Conservation (phyloP, 208 protist species). For the Leishmania martiniquensis region DNA sequence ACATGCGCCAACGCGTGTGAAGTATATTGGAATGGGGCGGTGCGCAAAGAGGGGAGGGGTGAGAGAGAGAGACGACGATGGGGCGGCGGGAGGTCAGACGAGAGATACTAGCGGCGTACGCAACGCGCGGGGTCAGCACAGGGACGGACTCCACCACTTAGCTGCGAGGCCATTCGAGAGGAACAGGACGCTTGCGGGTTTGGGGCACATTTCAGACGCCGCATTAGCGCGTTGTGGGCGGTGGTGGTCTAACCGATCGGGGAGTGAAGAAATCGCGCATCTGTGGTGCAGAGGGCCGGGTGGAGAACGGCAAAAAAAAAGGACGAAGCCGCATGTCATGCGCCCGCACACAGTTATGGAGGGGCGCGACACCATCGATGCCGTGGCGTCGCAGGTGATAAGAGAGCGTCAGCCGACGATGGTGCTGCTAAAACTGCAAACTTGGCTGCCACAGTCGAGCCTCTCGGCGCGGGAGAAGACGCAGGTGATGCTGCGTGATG, state of each 20-base stretch:
- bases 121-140: neutral
- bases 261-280: neutral
- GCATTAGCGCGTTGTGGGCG: neutral
- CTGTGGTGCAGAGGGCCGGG: neutral
- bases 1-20: neutral
- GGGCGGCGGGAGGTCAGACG: neutral
- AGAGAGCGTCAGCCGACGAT: neutral
- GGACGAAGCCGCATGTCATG: neutral
- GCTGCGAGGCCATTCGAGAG: neutral
- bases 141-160: neutral
- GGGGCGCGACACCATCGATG: neutral
- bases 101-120: neutral
- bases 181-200: too few species aligned
- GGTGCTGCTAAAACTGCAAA: conserved; percentile 42
- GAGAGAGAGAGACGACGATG: neutral
- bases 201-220: too few species aligned
- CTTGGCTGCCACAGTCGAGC: conserved; percentile 78
- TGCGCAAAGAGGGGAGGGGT: too few species aligned
- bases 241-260: neutral
- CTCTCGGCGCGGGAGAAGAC: conserved; percentile 72
- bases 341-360: neutral
- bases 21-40: too few species aligned
- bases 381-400: neutral
- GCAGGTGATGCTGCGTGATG: conserved; percentile 34
- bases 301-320: neutral